Evolutionary conservation across 148 eudicot genomes (phyloP).

Genomic region (Arbutus unedo): DNA sequence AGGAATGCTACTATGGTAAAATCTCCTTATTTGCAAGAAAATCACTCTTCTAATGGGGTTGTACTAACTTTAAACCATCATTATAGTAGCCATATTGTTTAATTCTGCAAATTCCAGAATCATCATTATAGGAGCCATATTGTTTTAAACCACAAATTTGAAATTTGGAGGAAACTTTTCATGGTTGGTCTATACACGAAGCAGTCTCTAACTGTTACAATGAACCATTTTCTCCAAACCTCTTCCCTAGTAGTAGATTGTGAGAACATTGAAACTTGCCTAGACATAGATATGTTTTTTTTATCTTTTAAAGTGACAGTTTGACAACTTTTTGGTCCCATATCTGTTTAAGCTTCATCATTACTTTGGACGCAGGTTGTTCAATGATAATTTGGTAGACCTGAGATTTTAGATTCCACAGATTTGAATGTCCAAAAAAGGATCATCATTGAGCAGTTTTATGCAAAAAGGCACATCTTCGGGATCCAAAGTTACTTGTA

Average conservation of each 20-base stretch:
- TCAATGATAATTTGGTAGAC: neutral
- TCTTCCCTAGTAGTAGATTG: neutral
- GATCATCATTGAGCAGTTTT: neutral
- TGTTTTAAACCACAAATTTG: neutral
- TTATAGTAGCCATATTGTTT: neutral
- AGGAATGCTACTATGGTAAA: conserved; percentile 28
- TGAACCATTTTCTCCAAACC: neutral
- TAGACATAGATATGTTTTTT: neutral
- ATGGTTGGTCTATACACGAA: neutral
- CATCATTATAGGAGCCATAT: neutral
- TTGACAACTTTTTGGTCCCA: neutral
- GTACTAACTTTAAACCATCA: neutral
- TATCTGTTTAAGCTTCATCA: neutral
- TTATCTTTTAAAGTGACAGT: neutral
- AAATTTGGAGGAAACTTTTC: neutral
- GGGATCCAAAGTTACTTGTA: conserved; percentile 10
- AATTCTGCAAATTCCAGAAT: too few species aligned
- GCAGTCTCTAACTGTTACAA: neutral
- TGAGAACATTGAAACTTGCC: neutral
- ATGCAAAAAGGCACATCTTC: neutral
- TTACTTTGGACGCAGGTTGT: conserved; percentile 3
- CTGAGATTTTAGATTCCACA: neutral
- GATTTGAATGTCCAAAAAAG: neutral
- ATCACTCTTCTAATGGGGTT: neutral
- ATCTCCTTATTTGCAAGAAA: neutral